These are phyloP conservation scores for Tulasnella sp. DNA, from an alignment of 768 basidiomycete genomes.

Conservation along the genomic window DNA sequence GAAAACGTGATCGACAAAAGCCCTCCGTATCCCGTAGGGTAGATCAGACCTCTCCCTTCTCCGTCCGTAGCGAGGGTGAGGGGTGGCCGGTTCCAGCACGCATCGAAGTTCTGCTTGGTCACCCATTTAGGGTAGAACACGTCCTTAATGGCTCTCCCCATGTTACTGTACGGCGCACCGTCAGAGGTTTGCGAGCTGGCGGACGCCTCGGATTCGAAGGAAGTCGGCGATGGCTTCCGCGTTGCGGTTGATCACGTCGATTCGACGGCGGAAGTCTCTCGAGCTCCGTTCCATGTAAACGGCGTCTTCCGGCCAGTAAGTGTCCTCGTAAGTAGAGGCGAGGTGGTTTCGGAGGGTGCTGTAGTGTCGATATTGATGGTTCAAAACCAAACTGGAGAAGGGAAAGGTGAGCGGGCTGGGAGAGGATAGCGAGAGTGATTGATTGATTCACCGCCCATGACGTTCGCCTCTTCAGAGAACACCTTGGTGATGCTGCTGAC, in stretches of 20 bases:
- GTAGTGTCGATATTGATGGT: slow-evolving; percentile 67
- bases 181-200: background rate
- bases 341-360: slow-evolving; percentile 48
- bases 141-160: slow-evolving; percentile 45
- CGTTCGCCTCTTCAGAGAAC: slow-evolving; percentile 88
- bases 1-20: slow-evolving; percentile 82
- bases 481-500: slow-evolving; percentile 89
- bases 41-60: background rate
- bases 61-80: too few species aligned
- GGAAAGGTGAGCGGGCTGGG: background rate
- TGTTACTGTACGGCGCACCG: slow-evolving; percentile 8
- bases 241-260: slow-evolving; percentile 67
- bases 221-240: slow-evolving; percentile 73
- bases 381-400: slow-evolving; percentile 68
- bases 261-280: slow-evolving; percentile 72
- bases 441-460: slow-evolving; percentile 92
- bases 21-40: slow-evolving; percentile 64
- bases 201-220: slow-evolving; percentile 31
- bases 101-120: slow-evolving; percentile 58
- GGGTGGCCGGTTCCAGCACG: slow-evolving; percentile 39
- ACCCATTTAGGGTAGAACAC: slow-evolving; percentile 86
- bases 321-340: slow-evolving; percentile 58
- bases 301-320: slow-evolving; percentile 82
- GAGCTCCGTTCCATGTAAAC: slow-evolving; percentile 98
- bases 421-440: background rate